phyloP scores from a whole-genome alignment of 2,329 filamentous ascomycete species.

The Colletotrichum karsti region DNA sequence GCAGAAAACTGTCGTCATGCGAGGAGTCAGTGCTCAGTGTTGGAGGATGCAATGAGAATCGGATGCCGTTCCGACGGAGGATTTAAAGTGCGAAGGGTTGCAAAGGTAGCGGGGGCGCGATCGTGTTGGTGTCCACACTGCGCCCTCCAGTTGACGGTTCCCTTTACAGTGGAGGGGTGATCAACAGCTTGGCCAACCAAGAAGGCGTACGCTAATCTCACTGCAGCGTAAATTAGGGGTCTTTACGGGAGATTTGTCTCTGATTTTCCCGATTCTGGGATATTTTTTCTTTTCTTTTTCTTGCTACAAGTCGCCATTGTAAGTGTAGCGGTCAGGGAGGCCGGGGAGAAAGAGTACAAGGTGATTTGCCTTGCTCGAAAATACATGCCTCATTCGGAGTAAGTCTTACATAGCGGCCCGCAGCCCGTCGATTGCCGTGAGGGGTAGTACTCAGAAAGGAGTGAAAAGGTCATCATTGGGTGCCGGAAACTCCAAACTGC shows the following conservation, averaged over 20 bases:
- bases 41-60: background rate
- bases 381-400: too few species aligned
- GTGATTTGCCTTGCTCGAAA: too few species aligned
- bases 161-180: background rate
- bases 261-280: background rate
- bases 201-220: background rate
- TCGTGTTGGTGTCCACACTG: background rate
- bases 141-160: conserved; percentile 15
- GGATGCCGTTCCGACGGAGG: background rate
- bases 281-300: background rate
- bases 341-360: too few species aligned
- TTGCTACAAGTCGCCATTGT: too few species aligned
- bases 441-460: too few species aligned
- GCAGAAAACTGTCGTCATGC: background rate
- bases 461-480: too few species aligned
- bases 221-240: background rate
- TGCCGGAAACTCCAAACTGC: too few species aligned
- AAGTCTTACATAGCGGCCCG: too few species aligned
- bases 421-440: too few species aligned
- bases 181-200: background rate
- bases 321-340: too few species aligned
- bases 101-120: background rate
- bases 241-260: background rate
- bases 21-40: too few species aligned
- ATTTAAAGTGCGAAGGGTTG: background rate